phyloP scores from a whole-genome alignment of 257 asterid genomes.

The Ligustrum vulgare region DNA sequence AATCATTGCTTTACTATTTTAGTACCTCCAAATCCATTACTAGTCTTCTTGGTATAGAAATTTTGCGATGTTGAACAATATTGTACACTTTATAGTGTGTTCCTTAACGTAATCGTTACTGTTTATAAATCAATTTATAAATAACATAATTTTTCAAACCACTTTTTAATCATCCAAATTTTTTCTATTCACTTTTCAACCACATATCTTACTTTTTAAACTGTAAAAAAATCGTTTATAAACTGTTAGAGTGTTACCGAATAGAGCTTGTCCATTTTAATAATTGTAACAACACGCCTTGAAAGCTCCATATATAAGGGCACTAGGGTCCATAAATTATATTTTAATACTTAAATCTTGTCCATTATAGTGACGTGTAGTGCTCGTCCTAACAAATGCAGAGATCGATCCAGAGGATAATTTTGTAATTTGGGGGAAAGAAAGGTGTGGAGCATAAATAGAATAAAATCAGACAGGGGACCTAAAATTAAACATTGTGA shows the following conservation, averaged over 20 bases:
- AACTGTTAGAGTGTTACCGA: too few species aligned
- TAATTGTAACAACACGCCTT: background rate
- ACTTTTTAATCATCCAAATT: too few species aligned
- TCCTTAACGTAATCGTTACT: too few species aligned
- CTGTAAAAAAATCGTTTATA: too few species aligned
- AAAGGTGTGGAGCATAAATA: background rate
- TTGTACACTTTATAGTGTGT: background rate
- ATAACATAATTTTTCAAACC: too few species aligned
- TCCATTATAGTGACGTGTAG: too few species aligned
- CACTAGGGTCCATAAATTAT: too few species aligned
- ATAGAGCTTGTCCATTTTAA: background rate
- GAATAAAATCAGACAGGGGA: conserved; percentile 4
- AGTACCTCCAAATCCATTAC: background rate
- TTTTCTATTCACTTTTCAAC: too few species aligned
- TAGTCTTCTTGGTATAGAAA: background rate
- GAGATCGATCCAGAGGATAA: background rate
- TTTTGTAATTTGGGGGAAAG: background rate
- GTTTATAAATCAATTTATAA: too few species aligned
- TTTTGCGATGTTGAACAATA: background rate
- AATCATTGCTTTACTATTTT: conserved; percentile 15
- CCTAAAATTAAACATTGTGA: conserved; percentile 9
- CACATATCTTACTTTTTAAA: too few species aligned
- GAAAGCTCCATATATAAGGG: background rate
- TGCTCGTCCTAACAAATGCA: too few species aligned
- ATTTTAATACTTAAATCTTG: too few species aligned